Evolutionary conservation across 1,284 basidiomycete species (phyloP).

Genomic region (Malassezia pachydermatis): DNA sequence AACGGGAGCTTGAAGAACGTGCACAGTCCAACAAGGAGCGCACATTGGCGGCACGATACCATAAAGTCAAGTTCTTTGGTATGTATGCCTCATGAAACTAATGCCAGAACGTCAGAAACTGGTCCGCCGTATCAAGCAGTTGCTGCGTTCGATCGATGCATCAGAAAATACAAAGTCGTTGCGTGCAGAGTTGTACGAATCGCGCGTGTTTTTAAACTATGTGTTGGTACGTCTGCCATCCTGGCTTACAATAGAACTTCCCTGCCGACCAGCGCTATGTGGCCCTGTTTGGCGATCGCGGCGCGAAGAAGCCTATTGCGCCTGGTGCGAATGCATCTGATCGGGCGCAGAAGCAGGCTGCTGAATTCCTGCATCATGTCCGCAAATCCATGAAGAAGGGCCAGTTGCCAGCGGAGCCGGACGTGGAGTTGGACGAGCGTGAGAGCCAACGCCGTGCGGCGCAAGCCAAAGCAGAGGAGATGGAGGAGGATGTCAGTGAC

Average conservation of each 20-base stretch:
- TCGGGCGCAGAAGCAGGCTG: slow-evolving; percentile 11
- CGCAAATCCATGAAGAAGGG: slow-evolving; percentile 13
- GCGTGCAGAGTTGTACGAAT: slow-evolving; percentile 5
- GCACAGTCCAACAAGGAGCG: slow-evolving; percentile 9
- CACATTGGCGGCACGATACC: slow-evolving; percentile 6
- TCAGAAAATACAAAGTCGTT: background rate
- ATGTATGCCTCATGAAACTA: background rate
- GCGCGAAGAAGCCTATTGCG: slow-evolving; percentile 1
- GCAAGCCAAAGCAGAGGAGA: background rate
- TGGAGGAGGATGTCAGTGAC: background rate
- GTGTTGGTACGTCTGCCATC: slow-evolving; percentile 15
- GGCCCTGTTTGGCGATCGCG: slow-evolving; percentile 8
- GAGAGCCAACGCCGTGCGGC: background rate
- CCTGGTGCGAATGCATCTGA: slow-evolving; percentile 5
- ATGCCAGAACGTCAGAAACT: slow-evolving; percentile 17
- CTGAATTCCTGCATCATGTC: slow-evolving; percentile 11
- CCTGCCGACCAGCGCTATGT: slow-evolving; percentile 16
- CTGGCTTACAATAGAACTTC: slow-evolving; percentile 14
- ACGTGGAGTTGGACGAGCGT: slow-evolving; percentile 9
- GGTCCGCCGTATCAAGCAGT: slow-evolving; percentile 10
- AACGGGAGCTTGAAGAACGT: slow-evolving; percentile 12
- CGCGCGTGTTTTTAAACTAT: slow-evolving; percentile 15
- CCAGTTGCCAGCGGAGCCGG: slow-evolving; percentile 13
- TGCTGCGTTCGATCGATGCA: background rate
- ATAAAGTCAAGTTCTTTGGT: slow-evolving; percentile 21